Percentiles rank a stretch among this genome's conserved stretches.
These are phyloP conservation scores for Eutrema japonicum DNA, from an alignment of 345 rosid genomes.

Conservation along the genomic window DNA sequence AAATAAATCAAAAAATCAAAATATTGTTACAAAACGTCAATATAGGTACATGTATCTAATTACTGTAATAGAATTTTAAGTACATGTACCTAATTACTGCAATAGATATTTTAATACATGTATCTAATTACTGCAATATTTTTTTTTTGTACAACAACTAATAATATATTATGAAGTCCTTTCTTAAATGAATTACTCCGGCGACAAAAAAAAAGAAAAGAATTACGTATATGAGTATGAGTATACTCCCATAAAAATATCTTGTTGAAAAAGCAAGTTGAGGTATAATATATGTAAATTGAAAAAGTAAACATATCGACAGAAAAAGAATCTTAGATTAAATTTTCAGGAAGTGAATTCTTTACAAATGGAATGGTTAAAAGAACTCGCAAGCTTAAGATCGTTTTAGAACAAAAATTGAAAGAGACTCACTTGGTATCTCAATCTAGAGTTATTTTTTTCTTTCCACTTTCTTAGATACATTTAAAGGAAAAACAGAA, in stretches of 20 bases:
- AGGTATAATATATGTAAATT: not conserved
- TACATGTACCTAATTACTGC: no score
- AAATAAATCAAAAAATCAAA: not conserved
- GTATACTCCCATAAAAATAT: not conserved
- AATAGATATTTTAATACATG: no score
- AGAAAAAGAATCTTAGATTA: slow-evolving; percentile 17
- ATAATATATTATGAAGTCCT: no score
- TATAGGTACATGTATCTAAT: not conserved
- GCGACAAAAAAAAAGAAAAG: no score
- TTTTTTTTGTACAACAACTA: no score
- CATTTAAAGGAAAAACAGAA: slow-evolving; percentile 9
- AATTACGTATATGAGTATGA: not conserved
- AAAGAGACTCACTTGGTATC: slow-evolving; percentile 46
- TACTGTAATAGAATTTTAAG: no score
- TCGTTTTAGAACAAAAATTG: slow-evolving; percentile 27
- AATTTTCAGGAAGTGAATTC: slow-evolving; percentile 31
- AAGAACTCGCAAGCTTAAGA: slow-evolving; percentile 24
- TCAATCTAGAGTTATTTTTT: slow-evolving; percentile 48
- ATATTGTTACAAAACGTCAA: not conserved
- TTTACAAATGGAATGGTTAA: slow-evolving; percentile 33
- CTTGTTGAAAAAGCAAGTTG: not conserved
- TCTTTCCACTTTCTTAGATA: slow-evolving; percentile 33
- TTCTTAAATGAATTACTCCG: not conserved
- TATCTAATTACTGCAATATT: no score
- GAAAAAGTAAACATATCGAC: not conserved